Conservation (phyloP, 768 basidiomycete species). For the Hericium coralloides region DNA sequence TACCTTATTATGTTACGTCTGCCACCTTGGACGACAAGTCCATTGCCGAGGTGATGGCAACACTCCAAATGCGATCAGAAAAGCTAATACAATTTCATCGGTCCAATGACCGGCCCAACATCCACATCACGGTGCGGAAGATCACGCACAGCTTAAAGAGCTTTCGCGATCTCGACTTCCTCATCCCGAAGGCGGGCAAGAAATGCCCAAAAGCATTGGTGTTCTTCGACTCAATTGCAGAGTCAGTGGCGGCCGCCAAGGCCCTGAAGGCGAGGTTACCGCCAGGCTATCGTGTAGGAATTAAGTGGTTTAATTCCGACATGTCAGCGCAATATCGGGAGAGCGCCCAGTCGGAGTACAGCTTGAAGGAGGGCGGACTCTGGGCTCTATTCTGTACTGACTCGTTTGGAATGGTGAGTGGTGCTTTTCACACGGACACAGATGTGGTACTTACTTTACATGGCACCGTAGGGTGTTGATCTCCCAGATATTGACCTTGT, state of each 20-base stretch:
- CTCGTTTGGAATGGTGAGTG: conserved; percentile 28
- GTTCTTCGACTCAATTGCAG: conserved; percentile 15
- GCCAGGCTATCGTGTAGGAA: neutral
- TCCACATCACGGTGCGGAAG: conserved; percentile 18
- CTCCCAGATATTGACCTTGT: neutral
- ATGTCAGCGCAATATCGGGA: conserved; percentile 20
- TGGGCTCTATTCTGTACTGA: conserved; percentile 24
- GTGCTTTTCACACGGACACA: neutral
- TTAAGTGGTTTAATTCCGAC: conserved; percentile 21
- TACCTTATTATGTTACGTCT: conserved; percentile 25
- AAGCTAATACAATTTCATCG: conserved; percentile 9
- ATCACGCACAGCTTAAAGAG: conserved; percentile 12
- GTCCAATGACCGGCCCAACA: conserved; percentile 27
- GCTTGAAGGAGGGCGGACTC: conserved; percentile 8
- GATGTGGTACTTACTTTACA: neutral
- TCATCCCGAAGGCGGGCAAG: conserved; percentile 9
- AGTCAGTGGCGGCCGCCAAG: no score
- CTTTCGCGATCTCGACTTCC: conserved; percentile 14
- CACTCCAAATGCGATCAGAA: conserved; percentile 14
- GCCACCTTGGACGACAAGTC: conserved; percentile 22
- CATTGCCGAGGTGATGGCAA: conserved; percentile 16
- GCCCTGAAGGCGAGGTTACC: no score
- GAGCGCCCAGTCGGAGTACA: conserved; percentile 7
- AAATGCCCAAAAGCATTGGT: conserved; percentile 13
- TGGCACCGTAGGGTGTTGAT: neutral